A percentile compares a stretch with the other conserved stretches of the same genome.
Conservation (phyloP, 352 stramenopile genomes). For the Pythium utonaiense region DNA sequence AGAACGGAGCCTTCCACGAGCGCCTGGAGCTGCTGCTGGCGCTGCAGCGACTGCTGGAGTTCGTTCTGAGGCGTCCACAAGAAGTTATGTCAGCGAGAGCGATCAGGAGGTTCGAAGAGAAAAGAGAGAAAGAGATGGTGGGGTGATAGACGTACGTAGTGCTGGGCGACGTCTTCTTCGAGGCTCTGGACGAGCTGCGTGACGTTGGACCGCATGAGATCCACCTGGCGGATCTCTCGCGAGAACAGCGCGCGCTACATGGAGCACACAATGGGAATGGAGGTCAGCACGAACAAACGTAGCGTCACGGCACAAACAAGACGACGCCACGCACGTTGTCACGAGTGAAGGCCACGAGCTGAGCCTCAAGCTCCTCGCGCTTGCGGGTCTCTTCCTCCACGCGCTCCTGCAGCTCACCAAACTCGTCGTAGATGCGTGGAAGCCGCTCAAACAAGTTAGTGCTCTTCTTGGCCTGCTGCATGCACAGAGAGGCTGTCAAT, state of each 20-base stretch:
- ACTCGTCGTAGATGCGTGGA: slow-evolving; percentile 60
- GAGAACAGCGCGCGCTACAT: slow-evolving; percentile 43
- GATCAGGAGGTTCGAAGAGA: no score
- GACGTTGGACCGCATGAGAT: slow-evolving; percentile 50
- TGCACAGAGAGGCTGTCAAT: not conserved
- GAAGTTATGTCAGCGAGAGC: not conserved
- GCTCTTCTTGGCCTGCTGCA: slow-evolving; percentile 25
- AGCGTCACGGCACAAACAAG: not conserved
- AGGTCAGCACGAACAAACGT: not conserved
- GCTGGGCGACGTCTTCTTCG: slow-evolving; percentile 54
- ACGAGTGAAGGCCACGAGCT: slow-evolving; percentile 57
- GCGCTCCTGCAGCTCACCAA: slow-evolving; percentile 61
- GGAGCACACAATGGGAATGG: not conserved
- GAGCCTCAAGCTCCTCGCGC: slow-evolving; percentile 58
- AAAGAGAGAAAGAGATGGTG: not conserved
- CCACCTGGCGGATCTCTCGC: slow-evolving; percentile 46
- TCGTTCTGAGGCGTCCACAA: slow-evolving; percentile 31
- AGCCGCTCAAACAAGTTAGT: slow-evolving; percentile 68
- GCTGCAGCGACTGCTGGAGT: slow-evolving; percentile 37
- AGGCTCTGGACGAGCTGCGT: slow-evolving; percentile 52
- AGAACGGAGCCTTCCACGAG: slow-evolving; percentile 42
- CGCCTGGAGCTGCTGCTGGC: slow-evolving; percentile 37
- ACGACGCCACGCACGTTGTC: slow-evolving; percentile 37
- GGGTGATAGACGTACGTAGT: slow-evolving; percentile 32
- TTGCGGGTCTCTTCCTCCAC: slow-evolving; percentile 70